These are phyloP conservation scores for Kalmanozyma brasiliensis DNA, from an alignment of 1,284 basidiomycete genomes.

Conservation along the genomic window DNA sequence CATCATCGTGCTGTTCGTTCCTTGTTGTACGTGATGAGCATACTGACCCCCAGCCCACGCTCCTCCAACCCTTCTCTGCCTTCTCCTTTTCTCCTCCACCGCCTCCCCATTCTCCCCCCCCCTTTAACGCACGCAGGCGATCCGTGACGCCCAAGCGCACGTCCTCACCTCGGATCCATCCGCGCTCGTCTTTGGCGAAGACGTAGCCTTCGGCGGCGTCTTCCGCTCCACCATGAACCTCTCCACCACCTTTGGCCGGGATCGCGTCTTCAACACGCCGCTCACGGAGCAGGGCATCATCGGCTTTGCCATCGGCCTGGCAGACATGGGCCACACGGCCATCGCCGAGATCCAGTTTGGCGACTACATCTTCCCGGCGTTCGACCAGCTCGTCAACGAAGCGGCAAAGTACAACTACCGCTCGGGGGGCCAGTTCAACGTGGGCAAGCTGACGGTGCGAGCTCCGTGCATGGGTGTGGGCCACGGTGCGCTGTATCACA, in stretches of 20 bases:
- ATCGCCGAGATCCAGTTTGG: constrained; percentile 87
- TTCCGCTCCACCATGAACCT: constrained; percentile 91
- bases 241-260: constrained; percentile 81
- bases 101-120: background rate
- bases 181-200: constrained; percentile 84
- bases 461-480: constrained; percentile 69
- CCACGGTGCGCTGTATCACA: constrained; percentile 84
- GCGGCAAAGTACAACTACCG: constrained; percentile 92
- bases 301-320: constrained; percentile 91
- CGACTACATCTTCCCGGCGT: constrained; percentile 56
- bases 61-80: background rate
- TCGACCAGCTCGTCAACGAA: constrained; percentile 85
- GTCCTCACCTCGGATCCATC: constrained; percentile 74
- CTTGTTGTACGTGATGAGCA: constrained; percentile 7
- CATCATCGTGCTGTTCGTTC: background rate
- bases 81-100: background rate
- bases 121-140: constrained; percentile 53
- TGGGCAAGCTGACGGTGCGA: constrained; percentile 85
- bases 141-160: constrained; percentile 60
- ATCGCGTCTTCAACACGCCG: constrained; percentile 54
- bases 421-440: constrained; percentile 83
- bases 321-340: constrained; percentile 90
- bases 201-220: constrained; percentile 80
- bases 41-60: constrained; percentile 6
- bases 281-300: constrained; percentile 79